A percentile compares a stretch with the other conserved stretches of the same genome.
Evolutionary conservation across 1,139 yeast genomes (phyloP).

Genomic region (Saccharomyces hybrid): DNA sequence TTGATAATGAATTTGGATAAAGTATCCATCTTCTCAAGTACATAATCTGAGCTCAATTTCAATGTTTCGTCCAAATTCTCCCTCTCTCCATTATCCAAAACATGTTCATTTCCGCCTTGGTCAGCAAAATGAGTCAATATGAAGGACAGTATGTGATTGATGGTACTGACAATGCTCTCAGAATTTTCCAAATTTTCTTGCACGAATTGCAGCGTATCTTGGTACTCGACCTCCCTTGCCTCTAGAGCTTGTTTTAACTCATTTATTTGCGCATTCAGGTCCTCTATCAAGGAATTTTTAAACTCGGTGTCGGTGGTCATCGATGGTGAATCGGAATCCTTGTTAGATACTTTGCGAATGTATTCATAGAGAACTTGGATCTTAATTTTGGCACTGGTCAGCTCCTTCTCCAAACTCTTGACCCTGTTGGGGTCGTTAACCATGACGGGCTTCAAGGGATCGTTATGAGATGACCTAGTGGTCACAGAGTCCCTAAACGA

Average conservation of each 20-base stretch:
- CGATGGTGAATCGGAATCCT: not conserved
- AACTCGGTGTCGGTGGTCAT: not conserved
- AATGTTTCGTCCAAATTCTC: slow-evolving; percentile 28
- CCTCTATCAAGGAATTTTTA: not conserved
- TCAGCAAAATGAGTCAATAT: slow-evolving; percentile 9
- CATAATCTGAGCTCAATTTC: slow-evolving; percentile 25
- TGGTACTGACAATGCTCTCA: slow-evolving; percentile 26
- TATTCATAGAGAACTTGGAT: not conserved
- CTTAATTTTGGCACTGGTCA: slow-evolving; percentile 7
- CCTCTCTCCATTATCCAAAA: slow-evolving; percentile 26
- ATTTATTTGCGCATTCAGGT: not conserved
- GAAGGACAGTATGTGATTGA: slow-evolving; percentile 28
- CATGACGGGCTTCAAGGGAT: not conserved
- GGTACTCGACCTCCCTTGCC: slow-evolving; percentile 23
- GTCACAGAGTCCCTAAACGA: not conserved
- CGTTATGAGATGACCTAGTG: not conserved
- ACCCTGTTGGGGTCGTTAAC: slow-evolving; percentile 1
- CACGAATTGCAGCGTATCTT: slow-evolving; percentile 28
- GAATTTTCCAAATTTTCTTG: slow-evolving; percentile 28
- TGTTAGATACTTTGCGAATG: not conserved
- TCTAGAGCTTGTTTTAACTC: slow-evolving; percentile 23
- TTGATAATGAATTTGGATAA: slow-evolving; percentile 24
- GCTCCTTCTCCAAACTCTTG: slow-evolving; percentile 20
- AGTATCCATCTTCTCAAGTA: slow-evolving; percentile 32
- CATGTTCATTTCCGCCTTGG: slow-evolving; percentile 8